A percentile compares a stretch with the other conserved stretches of the same genome.
Conservation (phyloP, 2,329 filamentous ascomycete genomes). For the Blastomyces parvus region DNA sequence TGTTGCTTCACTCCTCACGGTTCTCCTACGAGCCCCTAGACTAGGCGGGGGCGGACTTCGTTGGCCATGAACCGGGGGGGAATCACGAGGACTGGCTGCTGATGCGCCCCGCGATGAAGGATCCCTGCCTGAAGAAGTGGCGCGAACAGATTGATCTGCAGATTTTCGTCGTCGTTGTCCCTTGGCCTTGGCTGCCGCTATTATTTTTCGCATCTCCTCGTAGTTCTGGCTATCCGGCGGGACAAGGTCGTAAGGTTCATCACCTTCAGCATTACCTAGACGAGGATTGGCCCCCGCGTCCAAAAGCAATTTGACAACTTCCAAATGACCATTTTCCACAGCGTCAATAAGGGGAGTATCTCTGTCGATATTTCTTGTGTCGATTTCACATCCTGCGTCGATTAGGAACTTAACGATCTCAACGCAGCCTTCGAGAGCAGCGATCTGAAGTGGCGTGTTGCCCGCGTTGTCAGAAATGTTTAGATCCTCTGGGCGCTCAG, state of each 20-base stretch:
- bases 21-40: slow-evolving; percentile 33
- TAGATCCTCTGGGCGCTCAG: slow-evolving; percentile 75
- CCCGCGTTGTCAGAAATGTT: slow-evolving; percentile 87
- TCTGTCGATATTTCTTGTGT: slow-evolving; percentile 67
- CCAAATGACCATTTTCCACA: slow-evolving; percentile 86
- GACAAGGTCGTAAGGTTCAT: slow-evolving; percentile 81
- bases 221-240: slow-evolving; percentile 64
- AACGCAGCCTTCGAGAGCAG: slow-evolving; percentile 73
- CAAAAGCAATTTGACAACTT: slow-evolving; percentile 75
- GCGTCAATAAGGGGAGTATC: slow-evolving; percentile 94
- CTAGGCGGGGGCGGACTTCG: slow-evolving; percentile 29
- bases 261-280: slow-evolving; percentile 81
- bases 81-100: slow-evolving; percentile 38
- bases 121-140: slow-evolving; percentile 24
- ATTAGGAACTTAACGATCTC: slow-evolving; percentile 83
- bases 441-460: slow-evolving; percentile 93
- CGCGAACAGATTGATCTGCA: slow-evolving; percentile 31
- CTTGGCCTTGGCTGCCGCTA: slow-evolving; percentile 56
- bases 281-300: slow-evolving; percentile 84
- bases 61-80: slow-evolving; percentile 29
- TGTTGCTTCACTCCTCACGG: slow-evolving; percentile 41
- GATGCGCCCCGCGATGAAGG: slow-evolving; percentile 36
- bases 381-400: slow-evolving; percentile 71
- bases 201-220: slow-evolving; percentile 63
- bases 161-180: slow-evolving; percentile 39